Conservation (phyloP, 352 stramenopile species). For the Globisporangium irregulare region DNA sequence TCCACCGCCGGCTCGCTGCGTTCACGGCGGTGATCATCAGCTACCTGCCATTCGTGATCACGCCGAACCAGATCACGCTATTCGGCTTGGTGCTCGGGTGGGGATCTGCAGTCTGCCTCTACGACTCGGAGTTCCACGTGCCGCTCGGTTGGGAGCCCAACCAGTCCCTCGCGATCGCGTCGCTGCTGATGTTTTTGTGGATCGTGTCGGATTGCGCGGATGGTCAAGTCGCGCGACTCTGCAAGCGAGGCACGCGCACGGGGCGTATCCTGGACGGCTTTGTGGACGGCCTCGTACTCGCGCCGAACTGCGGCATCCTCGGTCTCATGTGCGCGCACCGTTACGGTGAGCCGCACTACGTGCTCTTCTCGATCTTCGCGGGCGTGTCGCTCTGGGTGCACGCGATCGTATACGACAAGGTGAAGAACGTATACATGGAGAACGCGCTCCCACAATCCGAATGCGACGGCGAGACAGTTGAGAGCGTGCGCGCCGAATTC, state of each 20-base stretch:
- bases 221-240: constrained; percentile 77
- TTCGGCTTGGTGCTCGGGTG: constrained; percentile 73
- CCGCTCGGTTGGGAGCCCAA: constrained; percentile 59
- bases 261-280: constrained; percentile 78
- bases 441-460: constrained; percentile 76
- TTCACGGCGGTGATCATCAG: constrained; percentile 74
- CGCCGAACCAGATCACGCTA: constrained; percentile 84
- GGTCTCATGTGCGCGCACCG: constrained; percentile 49
- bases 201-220: constrained; percentile 87
- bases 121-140: constrained; percentile 80
- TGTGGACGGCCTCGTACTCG: constrained; percentile 73
- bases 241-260: constrained; percentile 77
- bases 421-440: constrained; percentile 89
- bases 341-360: constrained; percentile 51
- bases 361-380: constrained; percentile 45
- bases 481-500: constrained; percentile 74
- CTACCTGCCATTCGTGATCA: constrained; percentile 83
- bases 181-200: constrained; percentile 74
- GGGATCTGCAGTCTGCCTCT: constrained; percentile 62
- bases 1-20: constrained; percentile 72
- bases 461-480: constrained; percentile 77
- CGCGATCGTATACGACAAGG: constrained; percentile 82
- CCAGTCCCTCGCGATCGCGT: constrained; percentile 48
- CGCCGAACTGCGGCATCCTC: constrained; percentile 68
- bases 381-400: constrained; percentile 78